Evolutionary conservation across 139 green algal species (phyloP), one percentile per base, ranked within the genome.

Genomic region (Volvox africanus): DNA sequence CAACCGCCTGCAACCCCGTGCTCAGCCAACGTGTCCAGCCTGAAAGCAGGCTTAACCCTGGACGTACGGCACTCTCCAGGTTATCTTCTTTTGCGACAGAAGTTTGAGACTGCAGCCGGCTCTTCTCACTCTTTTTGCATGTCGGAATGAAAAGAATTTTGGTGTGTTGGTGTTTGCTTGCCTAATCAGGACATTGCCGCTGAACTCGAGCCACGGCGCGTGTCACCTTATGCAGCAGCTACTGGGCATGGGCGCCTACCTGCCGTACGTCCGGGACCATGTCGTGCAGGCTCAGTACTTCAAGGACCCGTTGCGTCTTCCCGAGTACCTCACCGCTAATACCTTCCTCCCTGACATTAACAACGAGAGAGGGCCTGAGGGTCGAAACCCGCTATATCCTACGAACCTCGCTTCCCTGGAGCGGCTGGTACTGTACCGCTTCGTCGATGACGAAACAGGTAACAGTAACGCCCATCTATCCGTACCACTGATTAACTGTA

Each of bases 341-440:
- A 73, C 87, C 65, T 99, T 99, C 90, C 91, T 99, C 65, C 93
- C 97, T 1, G 96, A 98, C 94, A 96, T 98, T 92, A 99, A 99
- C 93, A 98, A 98, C 86, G 97, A 99, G 88, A 78, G 89, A 2
- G 83, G 83, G 13, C 26, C 68, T 11, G 68, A 20, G 14, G 68
- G 26, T 0, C 96, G 96, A 91, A 95, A 96, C 69, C 12, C 50
- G 32, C 80, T 92, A 35, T 98, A 99, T 89, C 91, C 87, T 11
- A 88, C 92, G 22, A 98, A 98, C 91, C 90, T 99, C 62, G 91
- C 92, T 1, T 91, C 90, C 14, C 92, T 99, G 89, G 87, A 96
- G 22, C 92, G 93, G 18, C 89, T 99, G 28, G 95, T 99, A 76
- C 91, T 99, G 71, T 91, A 86, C 30, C 93, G 95, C n/a, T 99